Evolutionary conservation across 2,329 filamentous ascomycete species (phyloP), one percentile per base, ranked within the genome.

Genomic region (Pezicula rhizophila): DNA sequence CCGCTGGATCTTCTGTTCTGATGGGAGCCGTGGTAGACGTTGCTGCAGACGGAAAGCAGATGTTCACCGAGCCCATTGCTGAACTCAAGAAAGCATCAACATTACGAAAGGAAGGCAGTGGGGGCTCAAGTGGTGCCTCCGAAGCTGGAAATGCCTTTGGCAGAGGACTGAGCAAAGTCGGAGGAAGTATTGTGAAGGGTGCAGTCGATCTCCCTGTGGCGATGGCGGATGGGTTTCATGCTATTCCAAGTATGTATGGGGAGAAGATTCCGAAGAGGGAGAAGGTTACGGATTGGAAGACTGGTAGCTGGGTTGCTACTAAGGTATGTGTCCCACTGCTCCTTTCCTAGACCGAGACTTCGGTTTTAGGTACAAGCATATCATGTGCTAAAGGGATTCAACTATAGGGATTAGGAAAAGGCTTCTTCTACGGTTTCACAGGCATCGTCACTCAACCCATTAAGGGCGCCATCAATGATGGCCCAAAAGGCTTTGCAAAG

Each of bases 201-300:
- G 70, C 74, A 0, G 68, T 78, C 60, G 68, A 75, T 45, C 55
- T 78, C 40, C 70, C 70, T 4, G 63, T 77, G 34, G 74, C 73
- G 1, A 54, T 76, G 1, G 68, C 74, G 0, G 73, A 77, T 51
- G 76, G 76, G 7, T 72, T 78, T 50, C 75, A 77, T 52, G 75
- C 75, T 20, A 71, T 72, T 11, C 76, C 76, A 4, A 71, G 70
- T 25, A 64, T 78, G 2, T 78, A 78, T 52, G 0, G 84, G 91
- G 75, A 87, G 92, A 64, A 84, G 95, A 52, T 87, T 86, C 39
- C 69, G 93, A 43, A 86, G 85, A 0, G 68, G 93, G 28, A 85
- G 89, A 87, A 87, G 56, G 85, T 95, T 5, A 89, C 85, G 0
- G 85, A 82, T 42, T 70, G 95, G 48, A 76, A 79, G 46, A 87